phyloP scores from a whole-genome alignment of 306 rosid genomes.

The Ormosia emarginata region DNA sequence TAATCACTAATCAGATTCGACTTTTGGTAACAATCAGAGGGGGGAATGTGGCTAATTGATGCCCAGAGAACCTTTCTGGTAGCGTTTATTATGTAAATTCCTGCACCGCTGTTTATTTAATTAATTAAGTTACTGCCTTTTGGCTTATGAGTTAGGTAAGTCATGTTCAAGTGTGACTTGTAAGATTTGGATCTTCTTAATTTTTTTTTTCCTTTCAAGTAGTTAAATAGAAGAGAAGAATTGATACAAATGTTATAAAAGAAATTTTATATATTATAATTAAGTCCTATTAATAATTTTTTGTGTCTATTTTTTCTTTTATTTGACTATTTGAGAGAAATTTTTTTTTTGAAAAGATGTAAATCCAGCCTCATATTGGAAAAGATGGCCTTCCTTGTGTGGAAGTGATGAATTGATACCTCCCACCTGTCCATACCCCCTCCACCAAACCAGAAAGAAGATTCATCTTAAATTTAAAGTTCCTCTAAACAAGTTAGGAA shows the following conservation, averaged over 20 bases:
- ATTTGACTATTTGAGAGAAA: too few relatives aligned
- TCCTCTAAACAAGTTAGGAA: conserved; percentile 22
- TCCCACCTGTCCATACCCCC: conserved; percentile 31
- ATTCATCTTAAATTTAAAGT: conserved; percentile 7
- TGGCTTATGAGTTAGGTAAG: not conserved
- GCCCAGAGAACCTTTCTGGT: conserved; percentile 21
- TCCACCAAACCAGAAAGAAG: conserved; percentile 22
- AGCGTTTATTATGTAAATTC: conserved; percentile 6
- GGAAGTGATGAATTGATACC: conserved; percentile 23
- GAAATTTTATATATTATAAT: too few relatives aligned
- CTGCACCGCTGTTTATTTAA: not conserved
- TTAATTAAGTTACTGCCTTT: not conserved
- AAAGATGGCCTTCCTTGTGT: not conserved
- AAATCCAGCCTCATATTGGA: conserved; percentile 16
- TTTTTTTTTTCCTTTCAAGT: too few relatives aligned
- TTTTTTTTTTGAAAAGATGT: too few relatives aligned
- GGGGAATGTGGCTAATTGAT: conserved; percentile 19
- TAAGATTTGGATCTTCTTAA: too few relatives aligned
- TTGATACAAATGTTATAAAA: too few relatives aligned
- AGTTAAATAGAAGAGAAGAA: too few relatives aligned
- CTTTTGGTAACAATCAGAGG: conserved; percentile 21
- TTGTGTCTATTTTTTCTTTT: too few relatives aligned
- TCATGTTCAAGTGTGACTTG: too few relatives aligned
- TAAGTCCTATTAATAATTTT: too few relatives aligned
- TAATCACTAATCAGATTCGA: conserved; percentile 14